These are phyloP conservation scores for Mucor lusitanicus DNA, from an alignment of 371 early-diverging fungal genomes.

Conservation along the genomic window DNA sequence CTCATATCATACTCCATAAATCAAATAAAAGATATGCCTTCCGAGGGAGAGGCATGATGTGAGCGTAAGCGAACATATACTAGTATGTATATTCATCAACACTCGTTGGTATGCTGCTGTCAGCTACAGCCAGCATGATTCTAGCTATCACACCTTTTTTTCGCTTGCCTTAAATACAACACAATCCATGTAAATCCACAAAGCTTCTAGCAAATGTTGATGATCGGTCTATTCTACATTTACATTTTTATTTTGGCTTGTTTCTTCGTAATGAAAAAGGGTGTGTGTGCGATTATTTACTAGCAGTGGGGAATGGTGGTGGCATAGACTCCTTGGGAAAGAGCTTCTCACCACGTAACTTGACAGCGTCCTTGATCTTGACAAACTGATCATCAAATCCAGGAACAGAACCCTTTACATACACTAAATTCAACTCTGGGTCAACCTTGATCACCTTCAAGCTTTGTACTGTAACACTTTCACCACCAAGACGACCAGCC, in stretches of 20 bases:
- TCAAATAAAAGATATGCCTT: no score
- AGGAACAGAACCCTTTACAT: slow-evolving; percentile 92
- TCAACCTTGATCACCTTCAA: slow-evolving; percentile 91
- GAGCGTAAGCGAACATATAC: no score
- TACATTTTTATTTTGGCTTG: slow-evolving; percentile 3
- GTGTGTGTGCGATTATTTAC: slow-evolving; percentile 27
- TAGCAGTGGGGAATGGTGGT: slow-evolving; percentile 77
- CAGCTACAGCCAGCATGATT: no score
- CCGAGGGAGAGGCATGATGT: no score
- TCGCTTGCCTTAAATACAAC: no score
- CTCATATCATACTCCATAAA: no score
- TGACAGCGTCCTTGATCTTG: slow-evolving; percentile 85
- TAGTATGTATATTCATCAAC: no score
- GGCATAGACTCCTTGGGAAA: slow-evolving; percentile 71
- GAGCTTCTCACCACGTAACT: slow-evolving; percentile 67
- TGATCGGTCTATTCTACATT: slow-evolving; percentile 12
- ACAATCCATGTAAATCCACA: no score
- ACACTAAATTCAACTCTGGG: slow-evolving; percentile 78
- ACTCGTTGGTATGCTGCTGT: no score
- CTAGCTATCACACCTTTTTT: no score
- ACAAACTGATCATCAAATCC: slow-evolving; percentile 87
- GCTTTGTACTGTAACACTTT: slow-evolving; percentile 79
- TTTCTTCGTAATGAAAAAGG: neutral
- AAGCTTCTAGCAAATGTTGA: neutral
- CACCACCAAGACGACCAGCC: slow-evolving; percentile 95